phyloP scores from a whole-genome alignment of 1,284 basidiomycete species.

The Leccinum fallax region DNA sequence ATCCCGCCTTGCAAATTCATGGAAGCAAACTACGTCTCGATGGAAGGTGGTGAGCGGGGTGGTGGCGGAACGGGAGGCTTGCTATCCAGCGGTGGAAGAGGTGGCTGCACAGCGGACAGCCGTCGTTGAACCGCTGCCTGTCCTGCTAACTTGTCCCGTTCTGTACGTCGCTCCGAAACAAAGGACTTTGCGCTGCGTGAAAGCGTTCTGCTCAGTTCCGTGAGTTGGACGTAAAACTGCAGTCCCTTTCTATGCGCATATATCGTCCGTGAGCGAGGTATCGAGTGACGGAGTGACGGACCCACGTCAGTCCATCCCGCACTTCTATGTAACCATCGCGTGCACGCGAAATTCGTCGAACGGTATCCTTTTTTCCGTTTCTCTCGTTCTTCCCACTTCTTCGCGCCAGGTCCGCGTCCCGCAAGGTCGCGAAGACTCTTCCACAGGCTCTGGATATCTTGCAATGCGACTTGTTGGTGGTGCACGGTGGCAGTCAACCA shows the following conservation, averaged over 20 bases:
- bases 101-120: conserved; percentile 44
- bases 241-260: conserved; percentile 68
- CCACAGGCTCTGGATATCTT: conserved; percentile 75
- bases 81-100: conserved; percentile 47
- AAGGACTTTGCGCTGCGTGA: conserved; percentile 65
- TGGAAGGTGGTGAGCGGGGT: conserved; percentile 42
- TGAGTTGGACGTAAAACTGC: conserved; percentile 87
- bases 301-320: conserved; percentile 79
- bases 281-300: conserved; percentile 24
- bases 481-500: conserved; percentile 76
- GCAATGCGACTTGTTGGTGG: conserved; percentile 72
- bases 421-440: conserved; percentile 73
- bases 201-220: conserved; percentile 64
- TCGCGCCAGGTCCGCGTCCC: conserved; percentile 68
- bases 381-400: conserved; percentile 81
- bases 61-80: conserved; percentile 55
- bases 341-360: conserved; percentile 71
- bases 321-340: conserved; percentile 88
- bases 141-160: conserved; percentile 69
- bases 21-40: conserved; percentile 55
- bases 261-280: conserved; percentile 7
- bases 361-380: conserved; percentile 72
- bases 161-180: conserved; percentile 63
- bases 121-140: conserved; percentile 75
- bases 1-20: conserved; percentile 43